Evolutionary conservation across 1,284 basidiomycete genomes (phyloP), one percentile per base, ranked within the genome.

Genomic region (Takashimella tepidaria): DNA sequence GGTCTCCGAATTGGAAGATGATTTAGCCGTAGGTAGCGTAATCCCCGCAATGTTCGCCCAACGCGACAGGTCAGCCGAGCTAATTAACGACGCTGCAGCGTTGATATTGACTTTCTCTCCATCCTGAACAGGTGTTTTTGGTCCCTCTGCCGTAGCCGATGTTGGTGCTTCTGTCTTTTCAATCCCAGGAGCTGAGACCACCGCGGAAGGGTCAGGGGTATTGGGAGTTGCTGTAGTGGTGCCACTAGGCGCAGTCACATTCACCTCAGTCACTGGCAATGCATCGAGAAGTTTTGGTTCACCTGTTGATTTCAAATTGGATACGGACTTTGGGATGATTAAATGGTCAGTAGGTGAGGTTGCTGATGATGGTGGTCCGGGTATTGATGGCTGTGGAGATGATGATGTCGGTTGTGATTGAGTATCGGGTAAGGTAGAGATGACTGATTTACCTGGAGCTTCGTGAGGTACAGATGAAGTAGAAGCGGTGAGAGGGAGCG

Each of bases 11-110:
- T 12, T n/a, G 19, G 20, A 19, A 12, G 45, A 11, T 47, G 45
- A 41, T n/a, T 50, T 31, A 16, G 41, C 43, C n/a, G n/a, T n/a
- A n/a, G 45, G 26, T 2, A 55, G 19, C 2, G 49, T n/a, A 10
- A 72, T 57, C 4, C 69, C 69, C 1, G 69, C 69, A 1, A 62
- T 19, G 2, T 31, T 37, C 1, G 64, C 64, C 71, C 71, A 73
- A 10, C 65, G 54, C n/a, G 56, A 49, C 8, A 73, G 45, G 11
- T 72, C 69, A 31, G 62, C 64, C 11, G 57, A 54, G 10, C 59
- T 57, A 31, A 72, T 59, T 19, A 61, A 44, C 2, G 54, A 49
- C 42, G 56, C 53, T 1, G 62, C 55, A 4, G 63, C 64, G 19
- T 53, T 31, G n/a, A 51, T 55, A 49, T 69, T 65, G 4, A 66